A percentile compares a stretch with the other conserved stretches of the same genome.
phyloP scores from a whole-genome alignment of 78 protist species.

The Dictyostelium purpureum region DNA sequence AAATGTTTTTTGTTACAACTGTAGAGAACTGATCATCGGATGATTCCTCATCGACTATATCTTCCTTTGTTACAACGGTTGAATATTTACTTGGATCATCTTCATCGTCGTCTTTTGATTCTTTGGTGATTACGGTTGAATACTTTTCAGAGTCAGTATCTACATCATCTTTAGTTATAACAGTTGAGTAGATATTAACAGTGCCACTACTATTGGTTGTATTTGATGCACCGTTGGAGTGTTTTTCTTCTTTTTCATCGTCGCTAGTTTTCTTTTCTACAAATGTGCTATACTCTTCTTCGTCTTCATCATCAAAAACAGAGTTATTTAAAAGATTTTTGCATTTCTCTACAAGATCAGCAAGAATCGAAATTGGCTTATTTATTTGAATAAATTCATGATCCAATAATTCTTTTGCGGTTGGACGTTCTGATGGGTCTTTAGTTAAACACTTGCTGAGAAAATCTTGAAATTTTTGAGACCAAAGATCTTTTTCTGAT shows the following conservation, averaged over 20 bases:
- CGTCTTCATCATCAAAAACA: constrained; percentile 36
- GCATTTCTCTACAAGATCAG: constrained; percentile 60
- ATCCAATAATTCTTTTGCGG: constrained; percentile 46
- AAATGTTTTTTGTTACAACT: constrained; percentile 2
- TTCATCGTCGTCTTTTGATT: too few relatives aligned
- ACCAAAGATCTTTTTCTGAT: constrained; percentile 19
- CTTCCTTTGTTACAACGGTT: constrained; percentile 57
- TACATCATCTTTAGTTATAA: constrained; percentile 20
- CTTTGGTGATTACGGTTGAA: constrained; percentile 50
- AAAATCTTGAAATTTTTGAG: constrained; percentile 45
- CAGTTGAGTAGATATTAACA: neutral
- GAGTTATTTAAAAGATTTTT: constrained; percentile 24
- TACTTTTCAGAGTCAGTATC: neutral
- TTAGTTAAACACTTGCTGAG: constrained; percentile 71
- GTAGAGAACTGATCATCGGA: neutral
- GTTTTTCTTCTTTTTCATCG: constrained; percentile 8
- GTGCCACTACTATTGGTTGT: neutral
- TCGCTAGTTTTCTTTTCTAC: constrained; percentile 13
- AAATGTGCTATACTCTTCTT: constrained; percentile 33
- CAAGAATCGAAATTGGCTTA: constrained; percentile 21
- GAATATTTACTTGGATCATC: constrained; percentile 7
- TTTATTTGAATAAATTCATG: constrained; percentile 68
- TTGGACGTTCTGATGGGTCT: constrained; percentile 63
- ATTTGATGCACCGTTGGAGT: neutral
- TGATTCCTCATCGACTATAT: neutral